These are phyloP conservation scores for Metarhizium rileyi DNA, from an alignment of 2,329 filamentous ascomycete species.

Conservation along the genomic window DNA sequence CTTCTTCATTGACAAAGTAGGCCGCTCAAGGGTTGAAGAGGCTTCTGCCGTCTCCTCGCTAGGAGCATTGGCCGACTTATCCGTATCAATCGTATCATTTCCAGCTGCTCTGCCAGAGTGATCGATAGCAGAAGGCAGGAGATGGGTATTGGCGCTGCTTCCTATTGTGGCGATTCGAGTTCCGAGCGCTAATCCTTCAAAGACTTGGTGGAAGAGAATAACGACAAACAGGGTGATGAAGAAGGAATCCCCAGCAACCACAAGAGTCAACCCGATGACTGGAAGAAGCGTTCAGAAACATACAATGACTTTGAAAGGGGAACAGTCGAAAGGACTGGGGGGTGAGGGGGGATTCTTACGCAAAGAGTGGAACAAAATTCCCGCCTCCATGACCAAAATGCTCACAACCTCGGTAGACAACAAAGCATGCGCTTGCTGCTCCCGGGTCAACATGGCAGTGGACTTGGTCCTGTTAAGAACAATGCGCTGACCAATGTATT, in stretches of 20 bases:
- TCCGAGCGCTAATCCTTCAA: conserved; percentile 67
- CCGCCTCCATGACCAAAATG: conserved; percentile 61
- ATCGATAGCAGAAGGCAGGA: conserved; percentile 12
- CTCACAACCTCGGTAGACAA: conserved; percentile 41
- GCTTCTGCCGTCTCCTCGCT: conserved; percentile 12
- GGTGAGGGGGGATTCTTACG: conserved; percentile 34
- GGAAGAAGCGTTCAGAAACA: background rate
- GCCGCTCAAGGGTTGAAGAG: conserved; percentile 8
- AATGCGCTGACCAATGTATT: conserved; percentile 55
- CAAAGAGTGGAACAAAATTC: conserved; percentile 67
- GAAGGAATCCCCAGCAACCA: conserved; percentile 47
- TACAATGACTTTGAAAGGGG: background rate
- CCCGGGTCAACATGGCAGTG: conserved; percentile 14
- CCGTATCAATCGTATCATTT: conserved; percentile 16
- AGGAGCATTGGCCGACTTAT: conserved; percentile 16
- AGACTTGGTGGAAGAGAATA: conserved; percentile 70
- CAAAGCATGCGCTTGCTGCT: conserved; percentile 16
- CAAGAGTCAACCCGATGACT: conserved; percentile 56
- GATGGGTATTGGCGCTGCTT: conserved; percentile 11
- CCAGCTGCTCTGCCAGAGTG: conserved; percentile 4
- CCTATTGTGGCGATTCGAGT: conserved; percentile 56
- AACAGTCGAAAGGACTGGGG: too few relatives aligned
- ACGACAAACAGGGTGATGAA: conserved; percentile 53
- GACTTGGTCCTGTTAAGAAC: conserved; percentile 29
- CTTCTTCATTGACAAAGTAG: conserved; percentile 27